Base-by-base conservation (phyloP, 2,329 filamentous ascomycete species). In the Fusarium sp. region DNA sequence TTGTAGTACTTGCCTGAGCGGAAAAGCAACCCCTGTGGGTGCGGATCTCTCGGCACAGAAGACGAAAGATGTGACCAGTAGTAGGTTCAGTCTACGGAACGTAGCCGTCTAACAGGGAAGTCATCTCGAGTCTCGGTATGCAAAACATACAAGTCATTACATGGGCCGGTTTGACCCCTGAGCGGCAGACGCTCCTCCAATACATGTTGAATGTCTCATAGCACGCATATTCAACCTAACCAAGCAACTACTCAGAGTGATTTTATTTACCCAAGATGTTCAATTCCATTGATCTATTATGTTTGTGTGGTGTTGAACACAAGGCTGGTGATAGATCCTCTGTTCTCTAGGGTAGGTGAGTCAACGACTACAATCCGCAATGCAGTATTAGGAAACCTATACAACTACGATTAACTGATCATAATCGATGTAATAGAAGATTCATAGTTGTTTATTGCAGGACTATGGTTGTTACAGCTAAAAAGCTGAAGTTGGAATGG, bases 371-470 rank as follows among this genome's bases (percentile, higher is more conserved):
- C 6, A 52, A 30, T 30, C 11, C 10, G 10, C 16, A 11, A n/a
- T 3, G 18, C 6, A n/a, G 4, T 5, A n/a, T 13, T 4, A 6
- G 10, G 48, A 13, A 52, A 30, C 9, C 14, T 37, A 1, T 37
- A 37, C 6, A 37, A 18, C 6, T 30, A n/a, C 6, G 11, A 18
- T 11, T 13, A 2, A 30, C 30, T 30, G 30, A 5, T n/a, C 6
- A 1, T 16, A 48, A 48, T 18, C 4, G 5, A 27, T 3, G n/a
- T 50, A 13, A 6, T 50, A 30, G 2, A 25, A 48, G 14, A 18
- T 8, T 18, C 8, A 18, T 30, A 0, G 4, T n/a, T 30, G 9
- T 50, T n/a, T n/a, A 30, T 13, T 2, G 5, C 13, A 5, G 18
- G 9, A 10, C 11, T n/a, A 27, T 18, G 2, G 18, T 10, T 30